Percentiles rank a stretch among this genome's conserved stretches.
These are phyloP conservation scores for Agapanthus africanus DNA, from an alignment of 106 monocot genomes.

Conservation along the genomic window DNA sequence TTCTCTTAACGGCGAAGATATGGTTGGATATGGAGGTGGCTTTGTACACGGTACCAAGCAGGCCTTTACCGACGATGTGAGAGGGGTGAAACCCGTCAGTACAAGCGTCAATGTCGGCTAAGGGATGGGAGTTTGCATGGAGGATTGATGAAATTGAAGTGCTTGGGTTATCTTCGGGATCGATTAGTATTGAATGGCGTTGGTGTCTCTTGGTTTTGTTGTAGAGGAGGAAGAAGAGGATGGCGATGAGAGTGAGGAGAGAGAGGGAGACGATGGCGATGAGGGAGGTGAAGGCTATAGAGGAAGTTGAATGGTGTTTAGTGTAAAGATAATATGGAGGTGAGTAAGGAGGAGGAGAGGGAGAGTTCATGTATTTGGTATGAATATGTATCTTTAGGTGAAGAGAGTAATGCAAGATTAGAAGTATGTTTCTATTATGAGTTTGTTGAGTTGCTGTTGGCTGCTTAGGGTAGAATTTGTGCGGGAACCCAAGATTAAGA, in stretches of 20 bases:
- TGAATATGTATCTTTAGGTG: no score
- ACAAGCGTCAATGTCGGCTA: conserved; percentile 22
- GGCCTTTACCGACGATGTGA: conserved; percentile 25
- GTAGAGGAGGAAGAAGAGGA: conserved; percentile 17
- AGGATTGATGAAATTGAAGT: background rate
- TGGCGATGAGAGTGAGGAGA: conserved; percentile 4
- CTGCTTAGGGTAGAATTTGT: no score
- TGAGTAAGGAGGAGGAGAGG: conserved; percentile 1
- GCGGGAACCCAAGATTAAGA: no score
- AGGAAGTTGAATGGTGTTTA: background rate
- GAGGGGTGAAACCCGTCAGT: conserved; percentile 43
- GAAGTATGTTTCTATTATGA: no score
- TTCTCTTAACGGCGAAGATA: conserved; percentile 35
- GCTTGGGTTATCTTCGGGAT: background rate
- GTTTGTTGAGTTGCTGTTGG: no score
- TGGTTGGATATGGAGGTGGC: conserved; percentile 15
- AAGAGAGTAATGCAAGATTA: no score
- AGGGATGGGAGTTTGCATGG: conserved; percentile 11
- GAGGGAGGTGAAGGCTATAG: background rate
- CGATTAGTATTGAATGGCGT: no score
- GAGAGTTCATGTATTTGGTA: conserved; percentile 7
- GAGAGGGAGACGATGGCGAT: conserved; percentile 3
- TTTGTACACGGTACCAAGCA: conserved; percentile 34
- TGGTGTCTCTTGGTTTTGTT: background rate
- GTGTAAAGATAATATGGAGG: background rate